A percentile compares a stretch with the other conserved stretches of the same genome.
Evolutionary conservation across 139 green algal species (phyloP).

Genomic region (Closterium sp.): DNA sequence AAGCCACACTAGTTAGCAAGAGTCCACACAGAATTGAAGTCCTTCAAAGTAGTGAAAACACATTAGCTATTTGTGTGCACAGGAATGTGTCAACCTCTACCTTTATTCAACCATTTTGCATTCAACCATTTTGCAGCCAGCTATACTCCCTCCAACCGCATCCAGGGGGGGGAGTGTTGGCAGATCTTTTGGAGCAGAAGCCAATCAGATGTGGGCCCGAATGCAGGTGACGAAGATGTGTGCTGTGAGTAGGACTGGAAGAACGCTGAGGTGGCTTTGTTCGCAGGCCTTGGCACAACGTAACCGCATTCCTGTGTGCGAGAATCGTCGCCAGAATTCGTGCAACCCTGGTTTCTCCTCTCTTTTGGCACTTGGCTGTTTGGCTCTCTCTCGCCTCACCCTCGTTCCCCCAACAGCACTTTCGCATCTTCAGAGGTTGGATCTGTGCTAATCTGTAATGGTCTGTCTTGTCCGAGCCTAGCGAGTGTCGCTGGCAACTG

Average conservation of each 20-base stretch:
- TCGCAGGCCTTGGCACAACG: background rate
- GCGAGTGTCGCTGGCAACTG: background rate
- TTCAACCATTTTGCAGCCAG: background rate
- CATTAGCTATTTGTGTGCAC: too few species aligned
- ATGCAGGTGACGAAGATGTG: background rate
- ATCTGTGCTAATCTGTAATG: background rate
- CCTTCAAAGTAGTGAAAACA: too few species aligned
- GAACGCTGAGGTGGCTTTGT: background rate
- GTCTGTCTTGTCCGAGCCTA: background rate
- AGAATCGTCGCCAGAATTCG: too few species aligned
- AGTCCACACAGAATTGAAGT: too few species aligned
- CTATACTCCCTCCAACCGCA: background rate
- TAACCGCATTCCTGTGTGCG: background rate
- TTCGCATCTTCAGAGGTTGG: background rate
- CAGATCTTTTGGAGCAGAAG: background rate
- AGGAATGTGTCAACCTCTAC: background rate
- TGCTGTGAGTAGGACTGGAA: background rate
- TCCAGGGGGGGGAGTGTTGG: background rate
- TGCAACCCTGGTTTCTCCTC: too few species aligned
- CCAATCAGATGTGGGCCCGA: background rate
- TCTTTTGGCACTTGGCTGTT: background rate
- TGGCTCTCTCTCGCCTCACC: background rate
- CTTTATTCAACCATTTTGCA: background rate
- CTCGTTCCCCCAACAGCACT: too few species aligned
- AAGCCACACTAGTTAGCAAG: too few species aligned